These are phyloP conservation scores for Schizochytrium sp. DNA, from an alignment of 108 stramenopile genomes.

Conservation along the genomic window DNA sequence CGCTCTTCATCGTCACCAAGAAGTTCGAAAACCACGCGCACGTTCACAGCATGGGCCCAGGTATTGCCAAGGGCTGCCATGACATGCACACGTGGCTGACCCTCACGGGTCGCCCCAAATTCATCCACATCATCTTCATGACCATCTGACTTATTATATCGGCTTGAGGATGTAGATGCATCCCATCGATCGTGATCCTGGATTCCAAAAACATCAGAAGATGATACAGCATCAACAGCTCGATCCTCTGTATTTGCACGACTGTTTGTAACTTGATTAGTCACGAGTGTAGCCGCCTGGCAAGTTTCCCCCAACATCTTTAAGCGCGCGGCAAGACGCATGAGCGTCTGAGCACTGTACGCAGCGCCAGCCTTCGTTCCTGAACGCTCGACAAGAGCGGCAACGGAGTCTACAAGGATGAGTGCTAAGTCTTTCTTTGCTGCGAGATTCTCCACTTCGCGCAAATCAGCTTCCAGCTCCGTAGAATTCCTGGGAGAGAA, in stretches of 20 bases:
- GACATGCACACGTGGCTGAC: conserved; percentile 2
- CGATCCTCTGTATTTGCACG: background rate
- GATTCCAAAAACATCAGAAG: conserved; percentile 1
- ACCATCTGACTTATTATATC: no score
- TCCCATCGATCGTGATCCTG: background rate
- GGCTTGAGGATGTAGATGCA: no score
- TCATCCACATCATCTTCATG: background rate
- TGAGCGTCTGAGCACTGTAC: background rate
- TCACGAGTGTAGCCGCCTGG: background rate
- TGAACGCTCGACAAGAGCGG: background rate
- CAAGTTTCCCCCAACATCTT: conserved; percentile 48
- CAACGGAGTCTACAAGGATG: conserved; percentile 24
- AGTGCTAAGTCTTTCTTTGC: conserved; percentile 46
- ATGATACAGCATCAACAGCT: background rate
- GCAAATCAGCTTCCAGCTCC: background rate
- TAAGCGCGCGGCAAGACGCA: conserved; percentile 19
- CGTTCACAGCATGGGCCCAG: conserved; percentile 47
- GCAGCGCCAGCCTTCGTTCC: conserved; percentile 6
- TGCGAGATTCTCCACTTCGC: background rate
- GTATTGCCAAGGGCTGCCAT: conserved; percentile 43
- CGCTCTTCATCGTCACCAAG: background rate
- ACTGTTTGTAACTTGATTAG: conserved; percentile 4
- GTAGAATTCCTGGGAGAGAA: conserved; percentile 6
- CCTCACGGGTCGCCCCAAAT: background rate
- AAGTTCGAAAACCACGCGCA: conserved; percentile 23